Conservation (phyloP, 139 green algal species). For the Nannochloris sp. region DNA sequence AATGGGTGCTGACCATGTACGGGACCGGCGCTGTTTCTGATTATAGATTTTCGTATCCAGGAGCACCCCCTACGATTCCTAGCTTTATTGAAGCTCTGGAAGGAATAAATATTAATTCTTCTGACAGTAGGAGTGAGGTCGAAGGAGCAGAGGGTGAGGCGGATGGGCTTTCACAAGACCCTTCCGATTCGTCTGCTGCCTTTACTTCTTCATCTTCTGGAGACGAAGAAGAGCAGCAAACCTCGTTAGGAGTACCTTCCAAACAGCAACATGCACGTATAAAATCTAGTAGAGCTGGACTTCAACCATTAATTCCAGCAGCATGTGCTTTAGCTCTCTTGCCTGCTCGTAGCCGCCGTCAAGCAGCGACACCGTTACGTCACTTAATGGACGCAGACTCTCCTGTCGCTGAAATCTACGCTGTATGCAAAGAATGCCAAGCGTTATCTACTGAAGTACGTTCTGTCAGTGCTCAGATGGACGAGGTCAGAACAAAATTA, state of each 20-base stretch:
- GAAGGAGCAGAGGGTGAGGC: too few relatives aligned
- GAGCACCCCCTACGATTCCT: neutral
- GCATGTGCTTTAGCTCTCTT: slow-evolving; percentile 56
- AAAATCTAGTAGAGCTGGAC: neutral
- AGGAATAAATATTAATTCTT: neutral
- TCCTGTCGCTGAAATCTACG: slow-evolving; percentile 52
- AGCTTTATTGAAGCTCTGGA: slow-evolving; percentile 15
- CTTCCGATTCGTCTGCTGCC: too few relatives aligned
- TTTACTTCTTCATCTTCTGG: too few relatives aligned
- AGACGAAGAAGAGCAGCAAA: neutral
- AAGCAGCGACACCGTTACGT: slow-evolving; percentile 35
- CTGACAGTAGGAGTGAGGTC: neutral
- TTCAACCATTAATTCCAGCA: slow-evolving; percentile 31
- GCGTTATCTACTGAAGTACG: slow-evolving; percentile 6
- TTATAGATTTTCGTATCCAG: slow-evolving; percentile 54
- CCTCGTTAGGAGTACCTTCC: neutral
- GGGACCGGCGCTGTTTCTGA: slow-evolving; percentile 40
- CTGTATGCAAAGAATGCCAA: slow-evolving; percentile 35
- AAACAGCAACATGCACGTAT: neutral
- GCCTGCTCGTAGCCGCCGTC: slow-evolving; percentile 19
- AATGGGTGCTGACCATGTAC: slow-evolving; percentile 80
- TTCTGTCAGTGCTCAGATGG: slow-evolving; percentile 8
- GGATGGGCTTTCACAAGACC: too few relatives aligned
- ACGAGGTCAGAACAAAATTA: slow-evolving; percentile 3
- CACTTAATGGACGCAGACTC: slow-evolving; percentile 51